Evolutionary conservation across 164 flowering plant genomes (phyloP), one percentile per base, ranked within the genome.

Genomic region (Stephania japonica): DNA sequence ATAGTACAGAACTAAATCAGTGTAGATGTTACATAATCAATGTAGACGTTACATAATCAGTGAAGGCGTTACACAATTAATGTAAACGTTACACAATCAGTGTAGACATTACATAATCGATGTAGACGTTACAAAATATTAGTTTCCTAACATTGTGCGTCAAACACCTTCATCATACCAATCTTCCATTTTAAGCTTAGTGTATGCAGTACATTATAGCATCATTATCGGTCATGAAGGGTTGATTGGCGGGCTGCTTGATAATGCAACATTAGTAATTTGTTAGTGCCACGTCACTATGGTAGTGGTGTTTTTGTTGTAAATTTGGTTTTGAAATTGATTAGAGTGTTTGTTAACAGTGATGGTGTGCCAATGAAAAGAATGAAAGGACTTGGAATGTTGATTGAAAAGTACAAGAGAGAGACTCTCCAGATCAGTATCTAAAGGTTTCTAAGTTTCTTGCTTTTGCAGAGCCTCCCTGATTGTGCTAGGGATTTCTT

Each of bases 351-450:
- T 81, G 89, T 86, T 16, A 78, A 73, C 59, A 74, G 72, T 32
- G 81, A 78, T 41, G 82, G 70, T 1, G 74, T 79, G 47, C 70
- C 74, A 14, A 11, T 73, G 53, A 75, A 79, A 72, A 92, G 78
- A 81, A 70, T 90, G 94, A 92, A 86, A 83, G 88, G 78, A 42
- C 86, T 90, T 44, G 98, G 91, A 14, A 82, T 81, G 64, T 78
- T 94, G 80, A 74, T 89, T 69, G 98, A 94, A 76, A 83, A 84
- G 79, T 94, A 90, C 71, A 78, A 90, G 86, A 75, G 85, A 19
- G 97, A 94, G 78, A 91, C 42, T 89, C 97, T 18, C 98, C 98
- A 53, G 98, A 94, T 77, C 96, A 85, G 6, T 83, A 80, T 72
- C 83, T 92, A 14, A 88, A 89, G 83, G 77, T 89, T 23, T 81